Evolutionary conservation across 176 grass and related monocot species (phyloP), one percentile per base, ranked within the genome.

Genomic region (Hyparrhenia diplandra): DNA sequence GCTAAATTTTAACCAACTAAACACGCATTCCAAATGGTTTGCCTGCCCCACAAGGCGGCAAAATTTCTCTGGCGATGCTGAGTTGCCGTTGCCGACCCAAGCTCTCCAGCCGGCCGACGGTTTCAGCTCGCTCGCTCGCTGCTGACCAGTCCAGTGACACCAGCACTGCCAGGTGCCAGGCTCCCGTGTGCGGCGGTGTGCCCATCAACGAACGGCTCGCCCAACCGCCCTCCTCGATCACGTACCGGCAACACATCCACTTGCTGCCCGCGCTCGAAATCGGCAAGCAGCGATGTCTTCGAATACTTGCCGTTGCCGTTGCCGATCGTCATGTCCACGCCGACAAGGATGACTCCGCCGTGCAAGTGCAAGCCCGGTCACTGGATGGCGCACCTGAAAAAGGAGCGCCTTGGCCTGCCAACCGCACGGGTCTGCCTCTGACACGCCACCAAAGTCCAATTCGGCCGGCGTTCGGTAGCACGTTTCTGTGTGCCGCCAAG

Each of bases 281-380:
- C 36, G 87, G 87, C 42, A 80, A 92, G 79, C 41, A 10, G 2
- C 64, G 88, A 62, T 41, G 36, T n/a, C n/a, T n/a, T n/a, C n/a
- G n/a, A n/a, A n/a, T n/a, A 29, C n/a, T n/a, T 28, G 6, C 23
- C n/a, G n/a, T 28, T 71, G 39, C 39, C 68, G 68, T 29, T 71
- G 68, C 39, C 6, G 68, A 28, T 27, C 39, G n/a, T 8, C n/a
- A 42, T 43, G 67, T 13, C 58, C 23, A 60, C 10, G n/a, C n/a
- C n/a, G n/a, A n/a, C n/a, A n/a, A n/a, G n/a, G n/a, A n/a, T 27
- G 57, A 10, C 57, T 13, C 10, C 11, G 24, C 57, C 57, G 57
- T 54, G 66, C 66, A 21, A 68, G 10, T 20, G 66, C n/a, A n/a
- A n/a, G n/a, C n/a, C n/a, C 21, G 66, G 39, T 11, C 36, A 68